A percentile compares a stretch with the other conserved stretches of the same genome.
phyloP scores from a whole-genome alignment of 1,139 yeast genomes.

The Taphrina betulina region DNA sequence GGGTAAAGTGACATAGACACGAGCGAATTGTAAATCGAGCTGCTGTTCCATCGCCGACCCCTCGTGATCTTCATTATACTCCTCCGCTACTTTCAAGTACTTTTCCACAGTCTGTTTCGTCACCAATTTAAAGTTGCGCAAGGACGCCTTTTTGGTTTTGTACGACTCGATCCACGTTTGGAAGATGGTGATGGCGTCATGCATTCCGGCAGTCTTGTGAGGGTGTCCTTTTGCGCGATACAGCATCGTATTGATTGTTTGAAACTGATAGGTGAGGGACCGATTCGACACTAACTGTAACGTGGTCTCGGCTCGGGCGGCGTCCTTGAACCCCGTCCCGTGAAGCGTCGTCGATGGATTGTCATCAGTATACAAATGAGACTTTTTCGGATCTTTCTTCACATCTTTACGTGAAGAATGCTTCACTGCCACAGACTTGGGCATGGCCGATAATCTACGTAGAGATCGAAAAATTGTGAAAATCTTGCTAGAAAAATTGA shows the following conservation, averaged over 20 bases:
- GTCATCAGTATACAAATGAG: conserved; percentile 20
- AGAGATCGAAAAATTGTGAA: too few relatives aligned
- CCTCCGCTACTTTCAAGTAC: conserved; percentile 13
- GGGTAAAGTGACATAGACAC: conserved; percentile 3
- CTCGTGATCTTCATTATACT: conserved; percentile 2
- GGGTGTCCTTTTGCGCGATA: conserved; percentile 20
- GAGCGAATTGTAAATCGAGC: background rate
- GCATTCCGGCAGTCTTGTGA: conserved; percentile 14
- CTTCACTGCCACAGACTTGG: too few relatives aligned
- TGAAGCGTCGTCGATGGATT: conserved; percentile 14
- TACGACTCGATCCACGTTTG: conserved; percentile 10
- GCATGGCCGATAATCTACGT: too few relatives aligned
- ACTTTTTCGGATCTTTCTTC: conserved; percentile 8
- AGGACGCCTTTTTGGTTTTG: background rate
- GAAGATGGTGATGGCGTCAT: conserved; percentile 1
- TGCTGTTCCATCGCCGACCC: background rate
- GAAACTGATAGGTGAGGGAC: conserved; percentile 16
- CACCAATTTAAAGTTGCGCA: background rate
- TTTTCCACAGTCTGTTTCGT: conserved; percentile 3
- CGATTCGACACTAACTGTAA: conserved; percentile 7
- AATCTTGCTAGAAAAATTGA: too few relatives aligned
- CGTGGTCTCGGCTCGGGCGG: conserved; percentile 3
- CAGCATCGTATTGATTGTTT: conserved; percentile 21
- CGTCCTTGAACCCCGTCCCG: conserved; percentile 24
- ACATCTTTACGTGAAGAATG: too few relatives aligned